Evolutionary conservation across 306 rosid genomes (phyloP), one percentile per base, ranked within the genome.

Genomic region (Sindora glabra): DNA sequence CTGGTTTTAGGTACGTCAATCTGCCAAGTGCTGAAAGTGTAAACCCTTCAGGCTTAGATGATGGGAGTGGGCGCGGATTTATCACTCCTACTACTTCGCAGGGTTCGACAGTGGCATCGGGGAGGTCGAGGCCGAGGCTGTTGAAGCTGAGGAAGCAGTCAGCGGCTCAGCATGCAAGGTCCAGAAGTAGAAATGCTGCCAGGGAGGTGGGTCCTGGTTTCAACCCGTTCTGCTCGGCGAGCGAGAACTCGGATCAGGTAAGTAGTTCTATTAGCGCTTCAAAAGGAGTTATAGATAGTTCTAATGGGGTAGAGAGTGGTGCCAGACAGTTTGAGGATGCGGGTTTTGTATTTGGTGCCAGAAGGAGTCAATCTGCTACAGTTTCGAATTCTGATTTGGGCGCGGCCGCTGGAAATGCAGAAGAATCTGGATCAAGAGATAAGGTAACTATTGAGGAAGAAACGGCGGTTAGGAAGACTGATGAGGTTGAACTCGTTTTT

Each of bases 101-200:
- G 11, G 56, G 62, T 34, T 49, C 58, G 12, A 21, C n/a, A n/a
- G n/a, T 27, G 14, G 68, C 56, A 8, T 23, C 54, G 19, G 62
- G 37, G 15, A 64, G 87, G 69, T 21, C 84, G 29, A 62, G 82
- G 68, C 95, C 92, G 16, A 68, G 95, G 62, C 64, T 86, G 10
- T 59, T 19, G 55, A 91, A 91, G 74, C 65, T 67, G 41, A 81
- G 92, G 81, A 88, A 70, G 82, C 92, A 78, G 59, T 68, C 68
- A 5, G 82, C 79, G 13, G 41, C 81, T 18, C 94, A 82, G 74
- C 76, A 63, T 15, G 70, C 62, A 18, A 79, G 80, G 83, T 65
- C 82, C 17, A 73, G 75, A 23, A 26, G 16, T 55, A 50, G 52
- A 73, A 37, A 73, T 27, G 45, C 68, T 9, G 8, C 72, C 44